Base-by-base conservation (phyloP, 2,329 filamentous ascomycete species). In the Tolypocladium amazonense region DNA sequence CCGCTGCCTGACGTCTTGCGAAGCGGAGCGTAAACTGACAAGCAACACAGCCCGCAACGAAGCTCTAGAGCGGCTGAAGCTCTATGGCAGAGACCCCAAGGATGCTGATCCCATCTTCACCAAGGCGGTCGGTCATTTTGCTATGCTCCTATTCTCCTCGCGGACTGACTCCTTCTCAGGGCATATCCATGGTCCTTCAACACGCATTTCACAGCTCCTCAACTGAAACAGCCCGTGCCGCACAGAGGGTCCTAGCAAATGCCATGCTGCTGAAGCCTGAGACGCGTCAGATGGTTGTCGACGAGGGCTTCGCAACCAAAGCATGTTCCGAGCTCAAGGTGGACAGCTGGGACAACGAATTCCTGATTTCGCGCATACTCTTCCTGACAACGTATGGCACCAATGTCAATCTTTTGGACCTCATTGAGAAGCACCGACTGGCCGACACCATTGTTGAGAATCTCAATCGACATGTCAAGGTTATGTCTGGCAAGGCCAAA, bases 41-140 rank as follows among this genome's bases (percentile, higher is more conserved):
- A 58, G 18, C 15, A 11, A 18, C 25, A 20, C 63, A 91, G 89
- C 89, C 68, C 82, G 85, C 62, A 82, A 85, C 66, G 74, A 79
- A 12, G 77, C 79, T 15, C 72, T 88, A 4, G 84, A 88, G 65
- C 76, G 91, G 66, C 79, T 97, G 56, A 96, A 96, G 73, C 67
- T 68, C 53, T 71, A 66, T 65, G 73, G 92, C 8, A 86, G 92
- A 62, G 86, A 88, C 66, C 84, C 87, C 9, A 77, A 76, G 37
- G 80, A 90, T 73, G 86, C 92, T 35, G 88, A 88, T 60, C 88
- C 90, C 1, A 93, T 97, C 60, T 97, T 94, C 73, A 88, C 88
- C n/a, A 82, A 84, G 72, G 78, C 88, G 73, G 91, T 89, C 79
- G 64, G 78, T 65, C 7, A 20, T 35, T 62, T 59, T 56, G 25